Conservation (phyloP, 257 asterid species). For the Solanum arcanum region DNA sequence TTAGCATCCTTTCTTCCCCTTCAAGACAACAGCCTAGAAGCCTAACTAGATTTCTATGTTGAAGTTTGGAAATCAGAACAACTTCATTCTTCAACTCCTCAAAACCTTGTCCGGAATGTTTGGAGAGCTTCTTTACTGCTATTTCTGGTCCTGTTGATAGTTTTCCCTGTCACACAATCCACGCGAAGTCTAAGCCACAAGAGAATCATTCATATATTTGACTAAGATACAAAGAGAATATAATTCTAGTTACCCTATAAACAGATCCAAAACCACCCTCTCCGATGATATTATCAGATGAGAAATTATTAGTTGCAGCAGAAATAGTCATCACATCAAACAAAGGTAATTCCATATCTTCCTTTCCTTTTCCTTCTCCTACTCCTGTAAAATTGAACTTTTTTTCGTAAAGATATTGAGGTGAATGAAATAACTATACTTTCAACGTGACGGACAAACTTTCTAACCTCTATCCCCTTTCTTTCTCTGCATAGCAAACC, state of each 20-base stretch:
- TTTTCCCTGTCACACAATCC: background rate
- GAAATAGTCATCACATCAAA: background rate
- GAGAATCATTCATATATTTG: background rate
- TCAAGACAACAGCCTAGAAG: constrained; percentile 1
- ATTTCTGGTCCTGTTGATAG: background rate
- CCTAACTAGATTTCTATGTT: constrained; percentile 1
- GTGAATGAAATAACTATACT: background rate
- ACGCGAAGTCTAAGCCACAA: background rate
- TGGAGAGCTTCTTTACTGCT: constrained; percentile 8
- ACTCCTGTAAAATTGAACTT: background rate
- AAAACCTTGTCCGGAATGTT: constrained; percentile 1
- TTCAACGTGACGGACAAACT: background rate
- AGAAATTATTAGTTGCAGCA: background rate
- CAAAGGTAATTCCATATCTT: background rate
- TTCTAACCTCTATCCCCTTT: background rate
- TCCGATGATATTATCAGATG: background rate
- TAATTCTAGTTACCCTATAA: background rate
- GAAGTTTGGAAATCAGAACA: constrained; percentile 2
- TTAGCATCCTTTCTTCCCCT: constrained; percentile 2
- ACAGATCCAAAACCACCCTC: constrained; percentile 12
- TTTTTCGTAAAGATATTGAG: background rate
- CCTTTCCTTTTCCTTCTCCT: background rate
- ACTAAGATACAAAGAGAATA: background rate
- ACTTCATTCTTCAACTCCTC: constrained; percentile 4
- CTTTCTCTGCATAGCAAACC: background rate